Evolutionary conservation across 306 rosid species (phyloP).

Genomic region (Psophocarpus tetragonolobus): DNA sequence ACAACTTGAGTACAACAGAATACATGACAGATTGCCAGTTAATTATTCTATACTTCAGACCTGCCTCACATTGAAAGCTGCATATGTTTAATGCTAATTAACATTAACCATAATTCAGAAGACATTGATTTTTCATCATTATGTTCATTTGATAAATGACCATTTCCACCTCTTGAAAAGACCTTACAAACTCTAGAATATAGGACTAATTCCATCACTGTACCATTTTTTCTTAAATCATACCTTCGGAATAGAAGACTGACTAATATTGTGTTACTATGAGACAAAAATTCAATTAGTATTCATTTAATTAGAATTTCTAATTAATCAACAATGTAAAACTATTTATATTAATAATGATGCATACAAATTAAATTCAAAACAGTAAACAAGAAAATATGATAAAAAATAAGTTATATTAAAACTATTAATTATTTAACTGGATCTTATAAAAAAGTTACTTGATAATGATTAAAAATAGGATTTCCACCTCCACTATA

Average conservation of each 20-base stretch:
- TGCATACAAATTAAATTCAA: background rate
- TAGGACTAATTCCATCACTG: background rate
- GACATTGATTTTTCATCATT: background rate
- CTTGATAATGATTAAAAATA: too few species aligned
- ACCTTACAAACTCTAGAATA: background rate
- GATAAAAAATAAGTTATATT: too few species aligned
- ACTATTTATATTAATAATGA: background rate
- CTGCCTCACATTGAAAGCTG: background rate
- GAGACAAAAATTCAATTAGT: background rate
- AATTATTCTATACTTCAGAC: background rate
- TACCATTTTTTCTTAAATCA: background rate
- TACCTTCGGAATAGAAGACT: background rate
- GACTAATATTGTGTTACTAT: background rate
- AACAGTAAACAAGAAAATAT: too few species aligned
- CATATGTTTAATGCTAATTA: background rate
- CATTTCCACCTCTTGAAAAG: background rate
- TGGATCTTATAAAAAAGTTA: too few species aligned
- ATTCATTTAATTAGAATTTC: background rate
- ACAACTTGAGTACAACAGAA: background rate
- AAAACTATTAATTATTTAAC: too few species aligned
- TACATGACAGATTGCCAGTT: background rate
- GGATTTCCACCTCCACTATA: too few species aligned
- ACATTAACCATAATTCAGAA: background rate
- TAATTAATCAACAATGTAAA: background rate
- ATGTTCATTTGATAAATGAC: background rate